Base-by-base conservation (phyloP, 192 early-diverging fungal genomes). In the Coemansia sp. region DNA sequence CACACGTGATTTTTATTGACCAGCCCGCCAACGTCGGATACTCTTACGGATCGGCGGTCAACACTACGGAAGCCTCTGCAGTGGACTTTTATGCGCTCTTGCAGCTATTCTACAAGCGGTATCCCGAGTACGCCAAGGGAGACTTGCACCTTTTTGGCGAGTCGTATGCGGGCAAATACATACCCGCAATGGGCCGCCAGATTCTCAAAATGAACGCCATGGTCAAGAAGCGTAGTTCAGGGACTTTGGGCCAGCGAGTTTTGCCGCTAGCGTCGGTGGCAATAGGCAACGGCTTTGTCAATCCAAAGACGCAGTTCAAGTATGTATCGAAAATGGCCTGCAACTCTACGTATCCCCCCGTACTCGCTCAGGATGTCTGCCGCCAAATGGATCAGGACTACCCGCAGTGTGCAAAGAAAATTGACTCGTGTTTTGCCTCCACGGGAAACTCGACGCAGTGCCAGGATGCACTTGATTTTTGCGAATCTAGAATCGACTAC, bases 11-110 rank as follows among this genome's bases (percentile, higher is more conserved):
- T 13, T 91, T 92, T 70, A 72, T 93, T 53, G 92, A 93, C 79
- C 92, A 93, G 85, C 94, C 94, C 23, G 85, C 89, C 57, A 91
- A 92, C 62, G 90, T 92, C 38, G 96, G 96, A 3, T 99, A 92
- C 83, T 90, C 88, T 42, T 91, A 97, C 63, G 89, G 92, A 36
- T 69, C 82, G 18, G 62, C 76, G 3, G 91, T 92, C n/a, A 75
- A 64, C 55, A 89, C 83, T 61, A 87, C 90, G 3, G 66, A 83
- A 10, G 85, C 87, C 16, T 91, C 95, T 1, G 94, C 90, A 14
- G 75, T 77, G 6, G 93, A 95, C 71, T 88, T 94, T 16, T 91
- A 92, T 64, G 89, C 88, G 21, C 90, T 99, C 57, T 83, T 99
- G 25, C 93, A 91, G 75, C 73, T 96, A 36, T 94, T 97, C 86